Evolutionary conservation across 31 red algal genomes (phyloP).

Genomic region (Bonnemaisonia californica): DNA sequence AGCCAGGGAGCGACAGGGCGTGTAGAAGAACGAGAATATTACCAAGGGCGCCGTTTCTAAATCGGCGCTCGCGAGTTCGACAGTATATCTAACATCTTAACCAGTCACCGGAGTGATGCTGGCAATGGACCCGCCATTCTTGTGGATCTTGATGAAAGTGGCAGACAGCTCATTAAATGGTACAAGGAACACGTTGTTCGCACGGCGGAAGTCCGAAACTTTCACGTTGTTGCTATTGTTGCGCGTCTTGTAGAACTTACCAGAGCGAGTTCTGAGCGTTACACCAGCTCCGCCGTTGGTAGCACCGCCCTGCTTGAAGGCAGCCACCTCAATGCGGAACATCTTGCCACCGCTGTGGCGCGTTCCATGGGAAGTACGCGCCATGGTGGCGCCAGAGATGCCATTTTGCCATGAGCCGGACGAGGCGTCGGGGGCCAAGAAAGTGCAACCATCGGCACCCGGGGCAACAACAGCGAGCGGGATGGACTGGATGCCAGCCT

Average conservation of each 20-base stretch:
- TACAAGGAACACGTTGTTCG: slow-evolving; percentile 85
- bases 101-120: slow-evolving; percentile 74
- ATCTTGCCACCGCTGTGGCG: slow-evolving; percentile 58
- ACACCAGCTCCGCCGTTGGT: slow-evolving; percentile 73
- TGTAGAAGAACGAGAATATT: background rate
- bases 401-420: slow-evolving; percentile 82
- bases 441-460: slow-evolving; percentile 63
- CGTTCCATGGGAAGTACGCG: slow-evolving; percentile 70
- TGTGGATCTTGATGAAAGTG: slow-evolving; percentile 86
- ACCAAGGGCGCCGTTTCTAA: background rate
- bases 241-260: slow-evolving; percentile 77
- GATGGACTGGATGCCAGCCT: slow-evolving; percentile 75
- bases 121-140: slow-evolving; percentile 90
- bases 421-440: slow-evolving; percentile 38
- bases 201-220: slow-evolving; percentile 77
- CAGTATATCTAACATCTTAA: background rate
- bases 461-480: slow-evolving; percentile 80
- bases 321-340: slow-evolving; percentile 90
- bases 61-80: background rate
- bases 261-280: slow-evolving; percentile 56
- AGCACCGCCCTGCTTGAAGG: slow-evolving; percentile 59
- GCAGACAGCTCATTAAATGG: slow-evolving; percentile 84
- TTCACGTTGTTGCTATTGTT: slow-evolving; percentile 75
- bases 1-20: background rate
- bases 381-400: slow-evolving; percentile 62